Evolutionary conservation across 208 protist genomes (phyloP), one percentile per base, ranked within the genome.

Genomic region (Histomonas meleagridis): DNA sequence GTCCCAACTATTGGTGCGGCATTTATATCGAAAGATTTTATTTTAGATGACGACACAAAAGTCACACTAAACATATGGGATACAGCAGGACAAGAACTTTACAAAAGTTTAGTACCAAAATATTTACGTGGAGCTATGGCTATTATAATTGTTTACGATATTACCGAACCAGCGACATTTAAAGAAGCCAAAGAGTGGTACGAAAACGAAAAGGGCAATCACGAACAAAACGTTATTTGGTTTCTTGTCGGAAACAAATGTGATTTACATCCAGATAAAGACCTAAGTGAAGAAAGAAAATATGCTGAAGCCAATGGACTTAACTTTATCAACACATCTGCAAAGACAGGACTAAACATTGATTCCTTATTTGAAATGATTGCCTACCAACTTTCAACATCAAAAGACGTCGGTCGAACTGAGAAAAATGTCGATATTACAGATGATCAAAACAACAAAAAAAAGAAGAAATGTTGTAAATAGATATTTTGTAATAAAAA

Each of bases 301-400:
- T 86, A 55, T 28, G 76, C 76, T 16, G 18, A 57, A 86, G 0
- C 7, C 1, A 32, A 28, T 16, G 26, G 38, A 21, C 51, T 86
- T 40, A 1, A 28, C 5, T 86, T 55, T 35, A 51, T 55, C 28
- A 46, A 43, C 9, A 86, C 76, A 55, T 86, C 76, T 1, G 76
- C 76, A 16, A 86, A 86, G 38, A 86, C 76, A 57, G 76, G 76
- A 57, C 40, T 55, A 55, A 86, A 86, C 26, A 86, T 86, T 55
- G 18, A 51, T 21, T 26, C 51, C 14, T 28, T 86, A 14, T 86
- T 86, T 55, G 76, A 46, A 26, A 4, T 3, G 14, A 55, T 86
- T 28, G 76, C 76, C n/a, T n/a, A n/a, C n/a, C n/a, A n/a, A n/a
- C n/a, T n/a, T n/a, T n/a, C n/a, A n/a, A n/a, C n/a, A n/a, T n/a